Base-by-base conservation (phyloP, 2,329 filamentous ascomycete genomes). In the Talaromyces sp. region DNA sequence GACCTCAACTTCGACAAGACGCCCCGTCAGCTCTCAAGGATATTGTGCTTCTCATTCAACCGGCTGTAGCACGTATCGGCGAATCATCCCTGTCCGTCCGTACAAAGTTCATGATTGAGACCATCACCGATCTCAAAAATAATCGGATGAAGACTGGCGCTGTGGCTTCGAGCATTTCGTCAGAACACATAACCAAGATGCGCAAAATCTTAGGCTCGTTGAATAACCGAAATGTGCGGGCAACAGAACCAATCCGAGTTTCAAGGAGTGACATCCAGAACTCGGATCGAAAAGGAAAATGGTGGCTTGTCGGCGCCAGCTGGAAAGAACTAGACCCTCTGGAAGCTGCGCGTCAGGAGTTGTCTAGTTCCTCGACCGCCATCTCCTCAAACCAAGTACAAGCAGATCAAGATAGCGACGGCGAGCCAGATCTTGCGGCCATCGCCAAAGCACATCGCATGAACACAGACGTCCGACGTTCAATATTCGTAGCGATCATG, bases 271-370 rank as follows among this genome's bases (percentile, higher is more conserved):
- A 99, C 70, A 91, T 99, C 58, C 87, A 87, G 66, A 86, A 93
- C 65, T 88, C 89, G 0, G 90, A 93, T 44, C 93, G 90, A 72
- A 90, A 88, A 72, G 95, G 95, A 0, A 97, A 96, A 79, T 99
- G 95, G 95, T 99, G 95, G 95, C 85, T 98, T 21, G 91, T 98
- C 5, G 95, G 95, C 58, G 93, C 95, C n/a, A 96, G 92, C 75
- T 97, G 93, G 86, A 81, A 80, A 44, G 76, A 79, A 62, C 33
- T 33, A 1, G 73, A 78, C 48, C 73, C 74, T 18, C 72, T 80
- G 1, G 70, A 74, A 14, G 68, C 71, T 33, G 74, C 74, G 4
- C 70, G 72, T 18, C 69, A 74, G 60, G 74, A 76, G 60, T 65
- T 76, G 18, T 48, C 39, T 8, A 54, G n/a, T 42, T 25, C 39